Conservation (phyloP, 1,139 yeast species). For the Suhomyces atakaporum region DNA sequence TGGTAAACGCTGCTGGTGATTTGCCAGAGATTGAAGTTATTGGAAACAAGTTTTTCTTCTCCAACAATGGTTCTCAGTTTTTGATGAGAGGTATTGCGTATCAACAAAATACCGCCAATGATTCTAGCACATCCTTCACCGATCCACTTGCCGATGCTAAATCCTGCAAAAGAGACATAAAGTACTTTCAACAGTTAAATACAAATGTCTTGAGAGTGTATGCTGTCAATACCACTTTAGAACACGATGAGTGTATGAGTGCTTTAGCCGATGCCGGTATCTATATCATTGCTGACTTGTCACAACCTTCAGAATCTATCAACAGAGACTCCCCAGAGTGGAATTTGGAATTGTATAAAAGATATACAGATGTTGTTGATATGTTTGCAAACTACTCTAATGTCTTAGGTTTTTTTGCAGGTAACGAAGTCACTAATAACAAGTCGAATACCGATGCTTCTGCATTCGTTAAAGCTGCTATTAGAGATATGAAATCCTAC, state of each 20-base stretch:
- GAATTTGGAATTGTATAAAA: constrained; percentile 62
- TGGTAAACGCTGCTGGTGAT: constrained; percentile 11
- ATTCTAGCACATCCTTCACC: constrained; percentile 47
- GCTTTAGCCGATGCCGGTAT: constrained; percentile 86
- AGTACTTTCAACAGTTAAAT: constrained; percentile 71
- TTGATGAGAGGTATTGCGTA: constrained; percentile 50
- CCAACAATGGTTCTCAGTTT: constrained; percentile 49
- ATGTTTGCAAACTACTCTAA: constrained; percentile 82
- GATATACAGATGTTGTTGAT: constrained; percentile 82
- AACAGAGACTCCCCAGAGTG: constrained; percentile 78
- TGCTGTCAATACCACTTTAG: constrained; percentile 72
- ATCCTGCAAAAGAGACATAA: constrained; percentile 78
- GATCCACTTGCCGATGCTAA: constrained; percentile 79
- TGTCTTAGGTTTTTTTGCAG: constrained; percentile 87
- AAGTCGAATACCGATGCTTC: constrained; percentile 57
- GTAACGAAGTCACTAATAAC: constrained; percentile 78
- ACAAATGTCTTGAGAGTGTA: constrained; percentile 75
- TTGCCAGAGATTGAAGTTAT: constrained; percentile 43
- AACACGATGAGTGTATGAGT: constrained; percentile 89
- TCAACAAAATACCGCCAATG: constrained; percentile 43
- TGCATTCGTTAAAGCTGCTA: constrained; percentile 88
- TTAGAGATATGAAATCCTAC: constrained; percentile 87
- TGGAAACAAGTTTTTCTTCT: constrained; percentile 48
- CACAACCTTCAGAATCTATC: constrained; percentile 75
- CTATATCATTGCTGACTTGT: constrained; percentile 83